Evolutionary conservation across 768 basidiomycete species (phyloP).

Genomic region (Gyrodon lividus): DNA sequence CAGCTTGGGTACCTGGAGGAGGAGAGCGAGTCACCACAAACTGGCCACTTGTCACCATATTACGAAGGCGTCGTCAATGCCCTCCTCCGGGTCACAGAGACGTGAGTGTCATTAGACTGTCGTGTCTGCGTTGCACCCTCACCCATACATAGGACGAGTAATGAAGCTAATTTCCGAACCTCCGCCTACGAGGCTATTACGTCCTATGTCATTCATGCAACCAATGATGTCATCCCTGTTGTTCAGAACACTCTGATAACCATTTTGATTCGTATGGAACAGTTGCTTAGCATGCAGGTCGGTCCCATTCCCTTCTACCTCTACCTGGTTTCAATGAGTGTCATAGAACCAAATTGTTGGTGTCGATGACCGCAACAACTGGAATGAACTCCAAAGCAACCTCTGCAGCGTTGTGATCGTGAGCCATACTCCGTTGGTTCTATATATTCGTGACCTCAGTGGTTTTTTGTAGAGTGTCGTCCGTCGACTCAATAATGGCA

Average conservation of each 20-base stretch:
- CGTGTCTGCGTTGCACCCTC: constrained; percentile 8
- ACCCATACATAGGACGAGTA: constrained; percentile 53
- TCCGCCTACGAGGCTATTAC: constrained; percentile 96
- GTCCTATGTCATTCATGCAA: constrained; percentile 78
- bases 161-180: constrained; percentile 91
- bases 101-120: constrained; percentile 43
- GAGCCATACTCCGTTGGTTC: constrained; percentile 28
- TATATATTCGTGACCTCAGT: background rate
- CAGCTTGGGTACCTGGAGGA: constrained; percentile 77
- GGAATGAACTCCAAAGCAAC: constrained; percentile 97
- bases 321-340: background rate
- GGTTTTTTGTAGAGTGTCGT: constrained; percentile 63
- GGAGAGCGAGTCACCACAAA: constrained; percentile 49
- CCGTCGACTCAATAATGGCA: constrained; percentile 78
- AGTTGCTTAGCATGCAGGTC: constrained; percentile 80
- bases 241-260: constrained; percentile 81
- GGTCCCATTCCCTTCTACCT: constrained; percentile 19
- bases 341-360: constrained; percentile 88
- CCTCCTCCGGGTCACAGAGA: constrained; percentile 84
- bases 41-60: constrained; percentile 79
- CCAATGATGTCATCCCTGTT: constrained; percentile 73
- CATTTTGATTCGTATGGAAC: constrained; percentile 89
- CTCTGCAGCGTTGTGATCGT: constrained; percentile 89
- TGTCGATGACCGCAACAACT: constrained; percentile 94
- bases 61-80: constrained; percentile 86